Percentiles rank a stretch among this genome's conserved stretches.
Conservation (phyloP, 140 eudicot species). For the Flaveria floridana region DNA sequence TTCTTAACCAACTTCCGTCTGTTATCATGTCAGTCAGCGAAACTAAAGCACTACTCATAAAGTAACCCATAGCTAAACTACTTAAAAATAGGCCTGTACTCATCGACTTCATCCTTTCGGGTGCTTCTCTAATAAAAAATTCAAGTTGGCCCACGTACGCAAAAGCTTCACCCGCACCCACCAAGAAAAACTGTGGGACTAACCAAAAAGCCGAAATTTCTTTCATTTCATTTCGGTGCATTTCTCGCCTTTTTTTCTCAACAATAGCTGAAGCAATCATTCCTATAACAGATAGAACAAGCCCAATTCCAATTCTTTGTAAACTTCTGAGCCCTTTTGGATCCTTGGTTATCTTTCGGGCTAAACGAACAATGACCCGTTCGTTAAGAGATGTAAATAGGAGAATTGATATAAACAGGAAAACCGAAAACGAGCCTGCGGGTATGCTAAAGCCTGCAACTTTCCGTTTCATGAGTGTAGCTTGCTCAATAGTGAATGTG, state of each 20-base stretch:
- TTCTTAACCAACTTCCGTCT: slow-evolving; percentile 61
- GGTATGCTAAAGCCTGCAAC: slow-evolving; percentile 65
- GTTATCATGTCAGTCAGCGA: slow-evolving; percentile 62
- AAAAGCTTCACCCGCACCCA: slow-evolving; percentile 95
- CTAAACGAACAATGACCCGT: slow-evolving; percentile 62
- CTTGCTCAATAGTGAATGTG: slow-evolving; percentile 95
- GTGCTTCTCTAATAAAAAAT: slow-evolving; percentile 93
- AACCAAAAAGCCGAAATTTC: slow-evolving; percentile 75
- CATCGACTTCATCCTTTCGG: slow-evolving; percentile 93
- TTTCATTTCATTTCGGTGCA: slow-evolving; percentile 22
- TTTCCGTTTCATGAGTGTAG: slow-evolving; percentile 77
- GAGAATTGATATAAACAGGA: slow-evolving; percentile 81
- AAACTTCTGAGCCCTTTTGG: slow-evolving; percentile 71
- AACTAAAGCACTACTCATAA: slow-evolving; percentile 76
- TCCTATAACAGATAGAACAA: slow-evolving; percentile 58
- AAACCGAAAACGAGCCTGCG: slow-evolving; percentile 80
- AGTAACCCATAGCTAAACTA: slow-evolving; percentile 78
- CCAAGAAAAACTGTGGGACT: slow-evolving; percentile 80
- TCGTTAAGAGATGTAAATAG: slow-evolving; percentile 87
- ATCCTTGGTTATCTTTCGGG: slow-evolving; percentile 60
- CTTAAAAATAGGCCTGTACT: slow-evolving; percentile 87
- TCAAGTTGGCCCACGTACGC: slow-evolving; percentile 95
- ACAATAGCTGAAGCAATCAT: slow-evolving; percentile 76
- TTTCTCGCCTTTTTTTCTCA: slow-evolving; percentile 57
- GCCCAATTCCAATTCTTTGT: slow-evolving; percentile 86